Evolutionary conservation across 208 protist species (phyloP).

Genomic region (Leishmania martiniquensis): DNA sequence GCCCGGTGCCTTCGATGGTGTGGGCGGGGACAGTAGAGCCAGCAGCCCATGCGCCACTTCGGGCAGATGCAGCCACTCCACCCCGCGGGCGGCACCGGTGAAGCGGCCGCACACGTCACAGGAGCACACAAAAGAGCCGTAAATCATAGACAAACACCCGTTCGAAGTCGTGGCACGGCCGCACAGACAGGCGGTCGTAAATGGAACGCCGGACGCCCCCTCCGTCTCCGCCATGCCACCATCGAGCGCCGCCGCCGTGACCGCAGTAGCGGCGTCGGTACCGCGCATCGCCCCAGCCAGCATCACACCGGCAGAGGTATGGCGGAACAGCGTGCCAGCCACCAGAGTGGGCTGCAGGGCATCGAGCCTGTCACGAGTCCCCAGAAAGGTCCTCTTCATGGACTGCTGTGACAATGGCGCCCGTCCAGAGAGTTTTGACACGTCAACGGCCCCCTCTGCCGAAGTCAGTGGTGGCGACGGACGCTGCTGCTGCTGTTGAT

Average conservation of each 20-base stretch:
- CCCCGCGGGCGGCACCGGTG: constrained; percentile 42
- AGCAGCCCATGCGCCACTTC: constrained; percentile 23
- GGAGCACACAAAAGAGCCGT: constrained; percentile 76
- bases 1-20: not conserved
- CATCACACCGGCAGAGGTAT: not conserved
- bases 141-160: constrained; percentile 66
- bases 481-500: not conserved
- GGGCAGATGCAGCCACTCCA: constrained; percentile 87
- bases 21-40: constrained; percentile 9
- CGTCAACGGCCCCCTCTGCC: not conserved
- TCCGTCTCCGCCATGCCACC: not conserved
- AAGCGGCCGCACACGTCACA: constrained; percentile 61
- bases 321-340: not conserved
- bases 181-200: constrained; percentile 68
- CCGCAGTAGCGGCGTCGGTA: constrained; percentile 4
- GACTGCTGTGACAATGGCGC: not conserved
- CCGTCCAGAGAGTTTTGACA: not conserved
- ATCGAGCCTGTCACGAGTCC: constrained; percentile 18
- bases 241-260: not conserved
- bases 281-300: not conserved
- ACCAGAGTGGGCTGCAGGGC: constrained; percentile 10
- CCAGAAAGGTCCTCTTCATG: constrained; percentile 16
- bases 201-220: constrained; percentile 28
- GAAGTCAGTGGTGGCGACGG: not conserved
- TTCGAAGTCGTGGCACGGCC: constrained; percentile 25